Evolutionary conservation across 164 flowering plant species (phyloP), one percentile per base, ranked within the genome.

Genomic region (Vitis amurensis): DNA sequence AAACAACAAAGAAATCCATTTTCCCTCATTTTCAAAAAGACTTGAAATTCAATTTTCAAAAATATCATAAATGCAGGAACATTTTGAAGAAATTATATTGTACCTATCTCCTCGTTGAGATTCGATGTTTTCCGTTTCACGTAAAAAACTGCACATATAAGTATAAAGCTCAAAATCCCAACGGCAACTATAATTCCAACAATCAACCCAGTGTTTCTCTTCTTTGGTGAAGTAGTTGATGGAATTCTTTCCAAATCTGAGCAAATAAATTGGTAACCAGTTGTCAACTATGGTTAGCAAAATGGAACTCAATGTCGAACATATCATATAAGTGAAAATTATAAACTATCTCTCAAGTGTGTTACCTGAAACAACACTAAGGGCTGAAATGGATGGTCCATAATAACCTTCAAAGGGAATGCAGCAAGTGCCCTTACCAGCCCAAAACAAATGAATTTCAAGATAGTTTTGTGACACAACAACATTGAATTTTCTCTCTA

Each of bases 401-500:
- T 31, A 31, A 31, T 6, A 19, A 19, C 37, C 3, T 31, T 31
- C 37, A 31, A 31, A 31, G 3, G 37, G 37, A 3, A 31, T 31
- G 37, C 37, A 31, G 37, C 37, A 31, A 31, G 37, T 31, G 3
- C 37, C 37, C 37, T 31, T 31, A 31, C 68, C 68, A 48, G 76
- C 76, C 83, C 80, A 77, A 50, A 73, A 69, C 11, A 76, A 50
- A 50, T 74, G 78, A 51, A 78, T 78, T 68, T 78, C 78, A 17
- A 78, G 52, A 63, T 77, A 29, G 61, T 78, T 78, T n/a, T 78
- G 70, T 8, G 78, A 50, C 13, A 77, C 80, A 12, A n/a, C 58
- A 8, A 59, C 67, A 48, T 49, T 68, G 50, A 68, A 72, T 16
- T 52, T 64, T 53, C 17, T 76, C 9, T 23, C 8, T 14, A 73